Base-by-base conservation (phyloP, 192 early-diverging fungal species). In the Linnemannia elongata region DNA sequence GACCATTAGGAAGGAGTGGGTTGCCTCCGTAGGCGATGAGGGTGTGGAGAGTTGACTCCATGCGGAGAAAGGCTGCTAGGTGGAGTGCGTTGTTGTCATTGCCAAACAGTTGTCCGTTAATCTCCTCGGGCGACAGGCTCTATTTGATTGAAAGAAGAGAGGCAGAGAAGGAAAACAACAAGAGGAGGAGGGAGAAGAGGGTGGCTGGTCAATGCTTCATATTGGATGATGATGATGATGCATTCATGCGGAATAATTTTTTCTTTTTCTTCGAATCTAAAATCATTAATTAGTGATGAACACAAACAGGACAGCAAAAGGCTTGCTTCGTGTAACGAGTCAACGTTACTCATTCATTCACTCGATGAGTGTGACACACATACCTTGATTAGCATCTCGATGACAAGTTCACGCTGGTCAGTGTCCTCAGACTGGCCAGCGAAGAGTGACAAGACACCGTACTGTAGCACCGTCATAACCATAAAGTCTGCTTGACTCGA, bases 31-130 rank as follows among this genome's bases (percentile, higher is more conserved):
- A 30, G 6, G 44, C 35, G 4, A 82, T 57, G 13, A 82, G 81
- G 9, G 71, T 33, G 7, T 76, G 47, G 7, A 82, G 47, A 4
- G 66, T 63, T 1, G 41, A 17, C 36, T 44, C 33, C 45, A 82
- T 45, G 9, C 38, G 5, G 49, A 82, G 42, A 30, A 82, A 76
- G 4, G 81, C 81, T 22, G 81, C 81, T 13, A 82, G 52, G 39
- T 82, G 81, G 6, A 82, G 5, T 30, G 57, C 74, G 35, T 76
- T 82, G 41, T 69, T 82, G 38, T 24, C 45, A 18, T 77, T 30
- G 0, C 41, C 81, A 76, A 82, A 60, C n/a, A 27, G 38, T 9
- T 60, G 24, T 18, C 36, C 44, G 17, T 60, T 82, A 20, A 82
- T 35, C 17, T 72, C 38, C 6, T 68, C 63, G 17, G 44, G n/a